Base-by-base conservation (phyloP, 441 rosid species). In the Sinapis alba region DNA sequence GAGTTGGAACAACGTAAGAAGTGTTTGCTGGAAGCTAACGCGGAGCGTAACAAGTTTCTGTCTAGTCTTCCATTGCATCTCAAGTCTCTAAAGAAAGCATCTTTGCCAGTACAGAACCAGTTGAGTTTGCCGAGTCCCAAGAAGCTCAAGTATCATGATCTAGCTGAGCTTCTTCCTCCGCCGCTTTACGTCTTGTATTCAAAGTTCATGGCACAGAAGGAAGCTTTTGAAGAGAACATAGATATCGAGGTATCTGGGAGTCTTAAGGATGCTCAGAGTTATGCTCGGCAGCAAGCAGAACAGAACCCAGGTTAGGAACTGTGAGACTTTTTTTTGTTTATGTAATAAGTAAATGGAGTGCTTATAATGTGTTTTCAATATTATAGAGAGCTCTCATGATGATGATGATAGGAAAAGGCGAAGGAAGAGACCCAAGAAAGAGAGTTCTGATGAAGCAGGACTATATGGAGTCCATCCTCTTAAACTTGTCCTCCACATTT, bases 81-180 rank as follows among this genome's bases (percentile, higher is more conserved):
- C 41, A 93, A 95, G 77, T 85, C 98, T 24, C 84, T 95, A 34
- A 93, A 93, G 96, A 95, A 93, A 83, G 98, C 93, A 7, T 91
- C 95, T 1, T 73, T 91, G 79, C 99, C 99, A 5, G 91, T 95
- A 56, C 99, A 95, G 84, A 90, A 71, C 72, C 99, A 90, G 60
- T 71, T 95, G 74, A 91, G 95, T 74, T 81, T 91, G 78, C 66
- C 76, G 76, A 89, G 90, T 79, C 73, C 90, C 0, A 93, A 86
- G 89, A 95, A 89, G 79, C 74, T 95, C 16, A 93, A 93, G 88
- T 92, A 91, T 81, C 90, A 87, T 53, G 81, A 78, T 74, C 83
- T 86, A 1, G 95, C 99, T 34, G 98, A 95, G 86, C 82, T 95
- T 78, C 97, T 95, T 80, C 95, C 99, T 24, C 97, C 90, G 15